Base-by-base conservation (phyloP, 2,329 filamentous ascomycete genomes). In the Arthroderma sp. region DNA sequence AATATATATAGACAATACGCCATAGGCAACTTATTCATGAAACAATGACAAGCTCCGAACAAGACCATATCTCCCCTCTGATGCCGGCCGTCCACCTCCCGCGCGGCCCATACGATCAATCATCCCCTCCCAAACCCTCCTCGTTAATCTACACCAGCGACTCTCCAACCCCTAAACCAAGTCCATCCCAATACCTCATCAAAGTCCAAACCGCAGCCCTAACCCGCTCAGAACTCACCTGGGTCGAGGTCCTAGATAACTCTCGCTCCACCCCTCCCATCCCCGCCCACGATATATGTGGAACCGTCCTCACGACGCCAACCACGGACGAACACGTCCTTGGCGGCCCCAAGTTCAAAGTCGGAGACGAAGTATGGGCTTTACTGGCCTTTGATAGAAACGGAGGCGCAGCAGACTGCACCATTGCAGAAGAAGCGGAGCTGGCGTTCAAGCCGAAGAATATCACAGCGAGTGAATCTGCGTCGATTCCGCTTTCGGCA, bases 391-490 rank as follows among this genome's bases (percentile, higher is more conserved):
- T 62, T 45, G 54, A 53, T 2, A 55, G 62, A 7, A 62, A 67
- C 38, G 66, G 66, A 6, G 65, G 61, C 3, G 65, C 65, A 1
- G 65, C 66, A 4, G 64, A 67, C 40, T 67, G 63, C 36, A 54
- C 57, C 4, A 44, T 68, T 7, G 64, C 59, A 1, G 53, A 53
- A 2, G 63, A 68, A 47, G 46, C 54, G 6, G 64, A 69, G 48
- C 47, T 69, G 27, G 57, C 62, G 8, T 52, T 56, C 30, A 65
- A 64, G 42, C 63, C 63, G 8, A 47, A 44, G n/a, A 66, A 63
- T 47, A 53, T 66, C 29, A 55, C 53, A 11, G 53, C 57, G 0
- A 53, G 53, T 4, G 57, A 62, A 42, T 62, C 62, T 2, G 58
- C 60, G 5, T 58, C 63, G 3, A 54, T 68, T 7, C 63, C 65